phyloP scores from a whole-genome alignment of 2,329 filamentous ascomycete species.

The Lasiodiplodia theobromae region DNA sequence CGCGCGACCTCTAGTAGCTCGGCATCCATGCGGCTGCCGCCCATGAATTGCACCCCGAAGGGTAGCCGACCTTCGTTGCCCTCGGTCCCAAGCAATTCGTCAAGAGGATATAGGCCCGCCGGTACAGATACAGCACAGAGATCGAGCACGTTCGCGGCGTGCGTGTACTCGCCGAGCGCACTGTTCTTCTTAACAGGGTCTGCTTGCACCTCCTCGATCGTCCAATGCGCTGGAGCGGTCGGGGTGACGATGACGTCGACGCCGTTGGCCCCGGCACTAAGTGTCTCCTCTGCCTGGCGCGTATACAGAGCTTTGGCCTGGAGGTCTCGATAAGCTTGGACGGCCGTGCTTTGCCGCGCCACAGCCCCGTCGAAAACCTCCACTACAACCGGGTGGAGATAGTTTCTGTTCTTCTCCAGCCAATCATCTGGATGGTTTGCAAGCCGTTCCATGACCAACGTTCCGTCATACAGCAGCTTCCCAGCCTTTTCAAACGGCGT shows the following conservation, averaged over 20 bases:
- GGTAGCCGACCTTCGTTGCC: conserved; percentile 42
- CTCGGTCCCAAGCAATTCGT: conserved; percentile 39
- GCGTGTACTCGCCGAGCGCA: conserved; percentile 57
- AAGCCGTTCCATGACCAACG: conserved; percentile 64
- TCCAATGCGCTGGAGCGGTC: conserved; percentile 58
- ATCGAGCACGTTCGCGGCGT: conserved; percentile 68
- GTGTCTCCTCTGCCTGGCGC: conserved; percentile 41
- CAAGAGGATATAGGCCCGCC: conserved; percentile 50
- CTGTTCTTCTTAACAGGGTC: conserved; percentile 64
- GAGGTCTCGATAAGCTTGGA: conserved; percentile 43
- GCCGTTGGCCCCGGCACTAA: conserved; percentile 38
- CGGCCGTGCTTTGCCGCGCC: conserved; percentile 39
- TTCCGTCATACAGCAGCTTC: conserved; percentile 63
- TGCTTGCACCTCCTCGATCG: conserved; percentile 57
- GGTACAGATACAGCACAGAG: conserved; percentile 56
- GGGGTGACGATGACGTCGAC: conserved; percentile 58
- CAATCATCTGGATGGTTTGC: conserved; percentile 47
- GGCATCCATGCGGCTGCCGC: conserved; percentile 48
- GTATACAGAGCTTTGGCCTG: conserved; percentile 44
- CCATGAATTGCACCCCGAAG: conserved; percentile 51
- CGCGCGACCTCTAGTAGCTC: conserved; percentile 51
- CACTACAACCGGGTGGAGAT: conserved; percentile 59
- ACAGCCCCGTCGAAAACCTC: conserved; percentile 48
- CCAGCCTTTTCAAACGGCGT: conserved; percentile 59
- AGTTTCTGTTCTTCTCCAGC: conserved; percentile 41